Percentiles rank a stretch among this genome's conserved stretches.
phyloP scores from a whole-genome alignment of 768 basidiomycete genomes.

The Suillus variegatus region DNA sequence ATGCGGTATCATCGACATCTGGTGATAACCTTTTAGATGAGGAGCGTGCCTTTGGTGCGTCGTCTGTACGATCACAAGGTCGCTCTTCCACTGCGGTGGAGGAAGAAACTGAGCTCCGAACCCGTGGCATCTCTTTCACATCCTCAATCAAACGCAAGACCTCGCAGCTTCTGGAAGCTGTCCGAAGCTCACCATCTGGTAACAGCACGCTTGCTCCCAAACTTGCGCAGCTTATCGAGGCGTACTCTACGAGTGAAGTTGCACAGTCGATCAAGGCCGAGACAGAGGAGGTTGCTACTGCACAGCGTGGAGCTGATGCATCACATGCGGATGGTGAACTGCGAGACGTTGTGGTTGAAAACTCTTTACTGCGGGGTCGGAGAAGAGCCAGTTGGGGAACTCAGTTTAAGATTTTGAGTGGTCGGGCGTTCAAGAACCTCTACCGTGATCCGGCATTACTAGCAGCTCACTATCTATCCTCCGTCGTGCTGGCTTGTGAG shows the following conservation, averaged over 20 bases:
- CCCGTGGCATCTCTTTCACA: conserved; percentile 45
- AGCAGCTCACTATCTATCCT: conserved; percentile 85
- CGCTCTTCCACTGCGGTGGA: conserved; percentile 32
- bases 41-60: conserved; percentile 60
- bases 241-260: conserved; percentile 68
- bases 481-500: conserved; percentile 83
- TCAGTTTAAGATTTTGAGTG: conserved; percentile 94
- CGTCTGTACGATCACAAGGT: conserved; percentile 39
- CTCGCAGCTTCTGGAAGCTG: conserved; percentile 67
- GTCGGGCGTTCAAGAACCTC: conserved; percentile 96
- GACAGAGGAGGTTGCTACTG: conserved; percentile 44
- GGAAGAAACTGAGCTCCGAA: conserved; percentile 56
- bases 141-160: conserved; percentile 70
- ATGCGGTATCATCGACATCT: conserved; percentile 43
- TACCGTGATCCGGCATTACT: conserved; percentile 94
- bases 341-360: conserved; percentile 72
- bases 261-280: conserved; percentile 64
- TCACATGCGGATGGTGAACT: conserved; percentile 40
- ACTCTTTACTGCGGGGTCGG: conserved; percentile 63
- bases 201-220: conserved; percentile 46
- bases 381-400: conserved; percentile 85
- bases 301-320: conserved; percentile 19
- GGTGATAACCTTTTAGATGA: conserved; percentile 61
- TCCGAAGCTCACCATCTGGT: conserved; percentile 35
- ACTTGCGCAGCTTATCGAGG: conserved; percentile 70